These are phyloP conservation scores for Herpetomonas samuelpessoai DNA, from an alignment of 208 protist species.

Conservation along the genomic window DNA sequence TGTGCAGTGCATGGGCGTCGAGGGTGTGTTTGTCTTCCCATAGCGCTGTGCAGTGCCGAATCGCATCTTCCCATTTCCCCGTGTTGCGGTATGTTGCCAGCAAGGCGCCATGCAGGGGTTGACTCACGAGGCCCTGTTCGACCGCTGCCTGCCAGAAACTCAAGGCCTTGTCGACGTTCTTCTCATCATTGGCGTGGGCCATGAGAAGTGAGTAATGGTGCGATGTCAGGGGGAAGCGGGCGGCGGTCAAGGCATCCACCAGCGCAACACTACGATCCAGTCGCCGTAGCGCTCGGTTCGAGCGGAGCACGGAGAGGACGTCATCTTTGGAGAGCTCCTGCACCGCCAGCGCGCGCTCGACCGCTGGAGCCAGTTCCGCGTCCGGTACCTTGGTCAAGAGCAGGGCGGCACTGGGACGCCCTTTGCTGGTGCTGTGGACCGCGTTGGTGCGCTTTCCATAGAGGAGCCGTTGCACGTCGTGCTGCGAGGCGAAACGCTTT, in stretches of 20 bases:
- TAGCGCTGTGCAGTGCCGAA: slow-evolving; percentile 67
- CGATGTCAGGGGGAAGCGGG: slow-evolving; percentile 34
- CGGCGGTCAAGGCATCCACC: slow-evolving; percentile 40
- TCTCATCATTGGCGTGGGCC: slow-evolving; percentile 83
- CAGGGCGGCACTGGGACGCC: slow-evolving; percentile 42
- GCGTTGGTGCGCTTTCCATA: slow-evolving; percentile 82
- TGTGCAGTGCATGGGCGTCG: slow-evolving; percentile 66
- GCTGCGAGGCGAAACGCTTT: slow-evolving; percentile 5
- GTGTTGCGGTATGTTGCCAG: slow-evolving; percentile 62
- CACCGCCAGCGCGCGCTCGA: slow-evolving; percentile 42
- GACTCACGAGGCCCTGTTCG: slow-evolving; percentile 48
- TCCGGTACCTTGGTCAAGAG: slow-evolving; percentile 42
- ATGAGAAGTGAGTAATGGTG: slow-evolving; percentile 81
- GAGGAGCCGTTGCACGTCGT: slow-evolving; percentile 66
- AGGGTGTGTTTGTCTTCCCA: slow-evolving; percentile 60
- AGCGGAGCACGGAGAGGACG: slow-evolving; percentile 48
- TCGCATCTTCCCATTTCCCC: slow-evolving; percentile 59
- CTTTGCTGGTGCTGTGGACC: slow-evolving; percentile 46
- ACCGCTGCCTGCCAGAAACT: slow-evolving; percentile 68
- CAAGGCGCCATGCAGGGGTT: slow-evolving; percentile 64
- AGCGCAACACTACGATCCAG: slow-evolving; percentile 71
- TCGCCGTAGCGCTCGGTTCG: slow-evolving; percentile 61
- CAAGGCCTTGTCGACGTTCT: slow-evolving; percentile 47
- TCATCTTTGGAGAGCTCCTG: slow-evolving; percentile 52
- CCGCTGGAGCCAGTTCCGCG: slow-evolving; percentile 27